A percentile compares a stretch with the other conserved stretches of the same genome.
phyloP scores from a whole-genome alignment of 331 rosid species.

The Malus hybrid region DNA sequence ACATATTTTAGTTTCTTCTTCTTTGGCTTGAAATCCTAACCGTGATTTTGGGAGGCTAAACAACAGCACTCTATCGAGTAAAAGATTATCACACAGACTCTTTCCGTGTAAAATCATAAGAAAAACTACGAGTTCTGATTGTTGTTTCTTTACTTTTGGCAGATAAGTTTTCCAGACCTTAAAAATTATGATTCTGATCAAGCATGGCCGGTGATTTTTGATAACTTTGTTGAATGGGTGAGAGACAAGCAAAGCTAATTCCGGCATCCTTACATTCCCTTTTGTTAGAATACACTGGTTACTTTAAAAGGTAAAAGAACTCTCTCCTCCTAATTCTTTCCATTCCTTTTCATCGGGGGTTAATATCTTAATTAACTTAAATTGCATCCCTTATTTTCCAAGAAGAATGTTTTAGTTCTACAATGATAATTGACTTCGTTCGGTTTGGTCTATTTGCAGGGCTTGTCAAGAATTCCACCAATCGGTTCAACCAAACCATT shows the following conservation, averaged over 20 bases:
- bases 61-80: background rate
- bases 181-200: conserved; percentile 38
- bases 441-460: conserved; percentile 1
- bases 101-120: background rate
- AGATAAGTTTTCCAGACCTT: conserved; percentile 51
- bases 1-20: background rate
- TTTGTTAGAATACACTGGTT: background rate
- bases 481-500: background rate
- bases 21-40: background rate
- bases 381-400: background rate
- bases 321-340: background rate
- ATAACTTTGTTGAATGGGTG: conserved; percentile 62
- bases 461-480: background rate
- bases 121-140: background rate
- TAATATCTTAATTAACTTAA: background rate
- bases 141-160: conserved; percentile 11
- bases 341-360: background rate
- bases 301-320: background rate
- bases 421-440: background rate
- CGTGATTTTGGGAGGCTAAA: background rate
- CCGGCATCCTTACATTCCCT: background rate
- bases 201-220: conserved; percentile 67
- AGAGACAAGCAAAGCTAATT: conserved; percentile 18
- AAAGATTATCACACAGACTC: background rate
- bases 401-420: background rate